Percentiles rank a stretch among this genome's conserved stretches.
These are phyloP conservation scores for Exserohilum rostratum DNA, from an alignment of 2,329 filamentous ascomycete genomes.

Conservation along the genomic window DNA sequence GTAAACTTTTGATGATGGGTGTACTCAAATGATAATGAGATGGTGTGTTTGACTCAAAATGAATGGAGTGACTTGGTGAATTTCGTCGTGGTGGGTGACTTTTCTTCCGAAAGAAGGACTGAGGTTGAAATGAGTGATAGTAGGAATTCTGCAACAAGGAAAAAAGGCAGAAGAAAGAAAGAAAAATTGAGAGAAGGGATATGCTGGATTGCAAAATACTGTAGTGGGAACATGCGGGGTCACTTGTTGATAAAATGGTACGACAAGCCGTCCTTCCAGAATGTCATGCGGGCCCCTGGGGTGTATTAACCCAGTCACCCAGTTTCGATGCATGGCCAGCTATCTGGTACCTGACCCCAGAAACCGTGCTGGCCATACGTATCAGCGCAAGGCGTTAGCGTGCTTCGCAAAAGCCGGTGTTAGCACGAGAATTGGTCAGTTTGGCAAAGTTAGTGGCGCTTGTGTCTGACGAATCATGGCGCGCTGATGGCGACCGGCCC, in stretches of 20 bases:
- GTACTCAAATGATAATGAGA: neutral
- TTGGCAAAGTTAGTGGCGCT: no score
- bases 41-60: neutral
- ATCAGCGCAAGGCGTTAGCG: no score
- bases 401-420: no score
- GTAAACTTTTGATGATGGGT: neutral
- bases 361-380: neutral
- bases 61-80: neutral
- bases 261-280: constrained; percentile 4
- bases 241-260: neutral
- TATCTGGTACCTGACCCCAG: no score
- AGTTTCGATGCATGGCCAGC: no score
- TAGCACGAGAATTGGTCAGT: no score
- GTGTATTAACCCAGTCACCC: neutral
- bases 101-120: neutral
- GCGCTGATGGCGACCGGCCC: no score
- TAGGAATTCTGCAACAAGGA: neutral
- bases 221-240: constrained; percentile 12
- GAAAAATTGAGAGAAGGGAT: constrained; percentile 1
- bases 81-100: neutral
- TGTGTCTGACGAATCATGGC: no score
- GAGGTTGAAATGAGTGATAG: neutral
- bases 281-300: neutral
- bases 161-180: neutral
- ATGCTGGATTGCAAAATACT: neutral